These are phyloP conservation scores for Coniella lustricola DNA, from an alignment of 2,329 filamentous ascomycete species.

Conservation along the genomic window DNA sequence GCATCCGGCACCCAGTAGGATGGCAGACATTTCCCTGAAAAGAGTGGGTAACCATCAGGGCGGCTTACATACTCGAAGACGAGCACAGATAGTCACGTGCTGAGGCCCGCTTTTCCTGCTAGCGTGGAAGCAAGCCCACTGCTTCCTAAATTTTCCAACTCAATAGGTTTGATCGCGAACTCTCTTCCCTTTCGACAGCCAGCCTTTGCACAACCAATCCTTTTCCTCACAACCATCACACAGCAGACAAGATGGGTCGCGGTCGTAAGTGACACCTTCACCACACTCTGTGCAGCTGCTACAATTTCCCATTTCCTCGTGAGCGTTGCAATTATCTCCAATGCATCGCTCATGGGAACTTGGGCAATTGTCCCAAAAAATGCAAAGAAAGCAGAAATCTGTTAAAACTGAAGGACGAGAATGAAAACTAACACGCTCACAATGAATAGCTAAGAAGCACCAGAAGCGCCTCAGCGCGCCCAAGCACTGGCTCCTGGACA, in stretches of 20 bases:
- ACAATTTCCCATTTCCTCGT: not conserved
- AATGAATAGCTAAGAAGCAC: slow-evolving; percentile 69
- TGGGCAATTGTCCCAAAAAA: too few relatives aligned
- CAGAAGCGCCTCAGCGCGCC: slow-evolving; percentile 99
- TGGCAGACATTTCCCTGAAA: too few relatives aligned
- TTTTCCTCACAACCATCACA: slow-evolving; percentile 9
- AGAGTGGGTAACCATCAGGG: too few relatives aligned
- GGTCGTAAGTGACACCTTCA: slow-evolving; percentile 15
- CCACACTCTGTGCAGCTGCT: not conserved
- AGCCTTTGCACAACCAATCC: slow-evolving; percentile 9
- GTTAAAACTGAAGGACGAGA: not conserved
- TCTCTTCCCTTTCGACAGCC: slow-evolving; percentile 7
- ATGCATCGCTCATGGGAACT: not conserved
- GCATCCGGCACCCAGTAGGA: too few relatives aligned
- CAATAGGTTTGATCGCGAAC: not conserved
- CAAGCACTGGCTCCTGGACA: slow-evolving; percentile 99
- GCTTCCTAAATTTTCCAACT: slow-evolving; percentile 10
- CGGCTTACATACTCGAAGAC: not conserved
- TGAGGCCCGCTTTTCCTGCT: not conserved
- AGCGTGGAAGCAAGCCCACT: slow-evolving; percentile 13
- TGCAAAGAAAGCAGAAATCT: too few relatives aligned
- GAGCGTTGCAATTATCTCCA: not conserved
- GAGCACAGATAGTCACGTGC: not conserved
- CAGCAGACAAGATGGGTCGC: slow-evolving; percentile 17
- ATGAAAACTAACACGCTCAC: slow-evolving; percentile 6